These are phyloP conservation scores for Hygrophoropsis aurantiaca DNA, from an alignment of 768 basidiomycete genomes.

Conservation along the genomic window DNA sequence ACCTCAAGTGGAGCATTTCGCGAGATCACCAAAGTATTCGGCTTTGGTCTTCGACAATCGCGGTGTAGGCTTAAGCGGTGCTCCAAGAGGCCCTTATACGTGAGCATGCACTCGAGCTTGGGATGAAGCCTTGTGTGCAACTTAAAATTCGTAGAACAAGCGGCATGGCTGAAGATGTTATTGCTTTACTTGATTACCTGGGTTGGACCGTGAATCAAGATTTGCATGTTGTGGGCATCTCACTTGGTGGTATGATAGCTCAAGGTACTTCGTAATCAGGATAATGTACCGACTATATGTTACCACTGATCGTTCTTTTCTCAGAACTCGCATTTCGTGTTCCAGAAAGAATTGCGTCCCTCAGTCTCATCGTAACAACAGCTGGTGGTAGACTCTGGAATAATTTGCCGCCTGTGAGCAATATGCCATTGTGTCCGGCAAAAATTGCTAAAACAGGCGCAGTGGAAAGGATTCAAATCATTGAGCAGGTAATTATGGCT, in stretches of 20 bases:
- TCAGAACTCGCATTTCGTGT: slow-evolving; percentile 69
- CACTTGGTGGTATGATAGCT: slow-evolving; percentile 83
- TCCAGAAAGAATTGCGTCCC: slow-evolving; percentile 63
- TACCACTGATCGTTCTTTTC: not conserved
- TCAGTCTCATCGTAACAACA: slow-evolving; percentile 69
- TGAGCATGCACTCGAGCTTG: slow-evolving; percentile 31
- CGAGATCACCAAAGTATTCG: slow-evolving; percentile 50
- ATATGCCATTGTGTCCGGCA: not conserved
- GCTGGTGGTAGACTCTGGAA: slow-evolving; percentile 57
- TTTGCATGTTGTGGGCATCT: slow-evolving; percentile 72
- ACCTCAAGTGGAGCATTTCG: slow-evolving; percentile 65
- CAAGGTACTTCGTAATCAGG: slow-evolving; percentile 53
- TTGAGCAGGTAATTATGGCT: slow-evolving; percentile 32
- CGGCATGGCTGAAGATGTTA: slow-evolving; percentile 75
- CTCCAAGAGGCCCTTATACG: slow-evolving; percentile 78
- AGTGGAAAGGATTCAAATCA: slow-evolving; percentile 41
- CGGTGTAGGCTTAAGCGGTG: slow-evolving; percentile 74
- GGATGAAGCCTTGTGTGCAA: not conserved
- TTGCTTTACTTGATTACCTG: slow-evolving; percentile 66
- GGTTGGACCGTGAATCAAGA: slow-evolving; percentile 66
- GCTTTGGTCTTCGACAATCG: slow-evolving; percentile 82
- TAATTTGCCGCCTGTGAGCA: slow-evolving; percentile 64
- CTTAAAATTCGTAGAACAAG: slow-evolving; percentile 57
- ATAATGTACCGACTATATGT: not conserved
- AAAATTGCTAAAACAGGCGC: not conserved